A percentile compares a stretch with the other conserved stretches of the same genome.
Conservation (phyloP, 2,329 filamentous ascomycete species). For the Botrytis medusae region DNA sequence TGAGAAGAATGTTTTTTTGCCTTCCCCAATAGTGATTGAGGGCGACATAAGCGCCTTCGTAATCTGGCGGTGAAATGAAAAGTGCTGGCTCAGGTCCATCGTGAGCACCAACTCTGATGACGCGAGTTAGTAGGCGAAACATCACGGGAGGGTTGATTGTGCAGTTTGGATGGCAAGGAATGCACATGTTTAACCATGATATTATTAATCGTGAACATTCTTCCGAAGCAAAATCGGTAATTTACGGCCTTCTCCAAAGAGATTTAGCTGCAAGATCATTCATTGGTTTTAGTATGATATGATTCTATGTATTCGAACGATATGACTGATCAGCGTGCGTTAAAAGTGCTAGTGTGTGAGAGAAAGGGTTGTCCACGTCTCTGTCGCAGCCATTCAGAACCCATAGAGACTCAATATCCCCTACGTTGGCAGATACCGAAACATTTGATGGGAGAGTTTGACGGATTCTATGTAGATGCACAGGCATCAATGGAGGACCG, state of each 20-base stretch:
- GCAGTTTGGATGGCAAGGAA: neutral
- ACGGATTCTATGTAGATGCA: neutral
- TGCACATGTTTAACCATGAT: neutral
- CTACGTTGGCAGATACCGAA: too few relatives aligned
- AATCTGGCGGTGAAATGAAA: neutral
- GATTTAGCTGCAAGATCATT: neutral
- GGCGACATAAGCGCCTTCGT: neutral
- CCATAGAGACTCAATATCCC: neutral
- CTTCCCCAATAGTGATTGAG: neutral
- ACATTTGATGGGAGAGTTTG: neutral
- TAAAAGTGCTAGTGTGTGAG: neutral
- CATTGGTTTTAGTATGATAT: neutral
- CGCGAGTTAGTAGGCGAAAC: too few relatives aligned
- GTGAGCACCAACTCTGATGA: too few relatives aligned
- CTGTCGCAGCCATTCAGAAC: neutral
- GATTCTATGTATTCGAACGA: too few relatives aligned
- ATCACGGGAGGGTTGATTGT: neutral
- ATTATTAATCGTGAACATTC: neutral
- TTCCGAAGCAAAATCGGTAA: neutral
- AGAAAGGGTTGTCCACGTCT: neutral
- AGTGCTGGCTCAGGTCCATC: neutral
- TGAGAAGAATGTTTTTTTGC: neutral
- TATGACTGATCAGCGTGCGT: neutral
- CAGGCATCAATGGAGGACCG: neutral
- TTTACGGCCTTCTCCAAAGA: neutral